Evolutionary conservation across 2,329 filamentous ascomycete genomes (phyloP), one percentile per base, ranked within the genome.

Genomic region (Xylaria polymorpha): DNA sequence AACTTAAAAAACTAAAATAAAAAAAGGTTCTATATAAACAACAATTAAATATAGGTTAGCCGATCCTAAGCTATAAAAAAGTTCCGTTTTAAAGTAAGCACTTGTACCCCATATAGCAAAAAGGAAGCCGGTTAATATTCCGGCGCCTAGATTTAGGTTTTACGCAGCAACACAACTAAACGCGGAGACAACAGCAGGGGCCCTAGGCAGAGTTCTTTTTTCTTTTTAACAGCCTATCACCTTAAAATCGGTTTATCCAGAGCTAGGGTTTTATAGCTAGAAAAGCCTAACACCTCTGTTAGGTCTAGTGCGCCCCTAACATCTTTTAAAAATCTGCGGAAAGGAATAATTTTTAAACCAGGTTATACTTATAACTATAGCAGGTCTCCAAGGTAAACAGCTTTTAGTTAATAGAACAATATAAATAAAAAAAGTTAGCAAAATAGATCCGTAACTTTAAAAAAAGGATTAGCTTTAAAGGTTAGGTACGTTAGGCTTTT

Each of bases 1-100:
- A 81, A 81, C 78, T 81, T 81, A 79, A 79, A 63, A 18, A 12
- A 63, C 41, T 20, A 20, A 63, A 63, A 10, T 63, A 15, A 15
- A 63, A 8, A 63, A 56, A 64, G 25, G 25, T 64, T 64, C 7
- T 22, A 57, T 57, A 6, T 58, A n/a, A 64, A 58, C 12, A 65
- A 25, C 20, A 9, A 7, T 65, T 65, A 14, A 8, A 60, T 15
- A n/a, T 59, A n/a, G 12, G 43, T 65, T 53, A 65, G 25, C 25
- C 12, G n/a, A 59, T 59, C 14, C 25, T 65, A 65, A 65, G 46
- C 37, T 32, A 65, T 65, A 65, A 20, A 18, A 22, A 65, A 65
- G 37, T 65, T 65, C 6, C 14, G 25, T 60, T 65, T 64, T 20
- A 64, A 64, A 64, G 18, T 43, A n/a, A 20, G 32, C 35, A 58